These are phyloP conservation scores for Coemansia sp. DNA, from an alignment of 371 early-diverging fungal species.

Conservation along the genomic window DNA sequence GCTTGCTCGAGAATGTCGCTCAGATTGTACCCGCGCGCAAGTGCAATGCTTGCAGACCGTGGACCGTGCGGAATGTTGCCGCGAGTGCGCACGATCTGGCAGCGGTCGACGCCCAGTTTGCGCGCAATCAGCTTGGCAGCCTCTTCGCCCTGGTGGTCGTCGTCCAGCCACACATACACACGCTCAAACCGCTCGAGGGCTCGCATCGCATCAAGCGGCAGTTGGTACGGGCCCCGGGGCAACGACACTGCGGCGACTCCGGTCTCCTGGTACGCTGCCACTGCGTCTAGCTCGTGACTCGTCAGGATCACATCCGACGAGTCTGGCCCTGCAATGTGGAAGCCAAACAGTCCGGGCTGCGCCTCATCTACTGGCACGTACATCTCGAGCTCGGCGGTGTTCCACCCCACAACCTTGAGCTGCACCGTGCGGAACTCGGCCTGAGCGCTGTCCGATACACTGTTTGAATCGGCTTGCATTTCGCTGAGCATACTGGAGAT, in stretches of 20 bases:
- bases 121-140: constrained; percentile 63
- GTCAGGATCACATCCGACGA: constrained; percentile 58
- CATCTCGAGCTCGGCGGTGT: constrained; percentile 34
- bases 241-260: constrained; percentile 63
- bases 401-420: constrained; percentile 43
- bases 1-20: constrained; percentile 49
- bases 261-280: constrained; percentile 71
- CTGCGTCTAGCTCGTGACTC: constrained; percentile 66
- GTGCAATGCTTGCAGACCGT: constrained; percentile 39
- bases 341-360: constrained; percentile 65
- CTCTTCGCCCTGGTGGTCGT: constrained; percentile 64
- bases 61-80: constrained; percentile 54
- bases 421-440: constrained; percentile 32
- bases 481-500: constrained; percentile 30
- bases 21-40: constrained; percentile 47
- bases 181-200: constrained; percentile 63
- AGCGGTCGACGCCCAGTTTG: constrained; percentile 65
- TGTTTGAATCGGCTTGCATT: not conserved
- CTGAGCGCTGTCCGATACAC: not conserved
- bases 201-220: constrained; percentile 63
- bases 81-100: constrained; percentile 57
- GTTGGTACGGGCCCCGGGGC: constrained; percentile 59
- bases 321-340: constrained; percentile 57
- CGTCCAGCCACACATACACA: constrained; percentile 73
- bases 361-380: constrained; percentile 44